phyloP scores from a whole-genome alignment of 192 early-diverging fungal genomes.

The Backusella westeae region DNA sequence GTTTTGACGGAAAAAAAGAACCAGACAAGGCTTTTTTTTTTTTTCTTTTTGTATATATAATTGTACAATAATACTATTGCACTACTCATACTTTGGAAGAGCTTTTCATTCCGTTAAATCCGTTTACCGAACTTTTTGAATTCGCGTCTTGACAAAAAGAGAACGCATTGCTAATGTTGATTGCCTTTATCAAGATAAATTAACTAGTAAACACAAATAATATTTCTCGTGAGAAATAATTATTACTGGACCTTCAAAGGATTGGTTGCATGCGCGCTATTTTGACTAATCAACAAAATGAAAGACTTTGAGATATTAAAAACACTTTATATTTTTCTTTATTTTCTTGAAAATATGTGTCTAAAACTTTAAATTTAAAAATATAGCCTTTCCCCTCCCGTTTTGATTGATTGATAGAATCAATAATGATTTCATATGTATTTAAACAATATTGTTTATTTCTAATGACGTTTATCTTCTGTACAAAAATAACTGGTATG shows the following conservation, averaged over 20 bases:
- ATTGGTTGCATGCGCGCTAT: background rate
- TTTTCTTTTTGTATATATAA: background rate
- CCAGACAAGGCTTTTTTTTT: background rate
- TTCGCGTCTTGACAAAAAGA: background rate
- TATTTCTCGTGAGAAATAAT: background rate
- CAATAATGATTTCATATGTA: constrained; percentile 58
- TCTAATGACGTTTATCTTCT: constrained; percentile 31
- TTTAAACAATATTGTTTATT: constrained; percentile 70
- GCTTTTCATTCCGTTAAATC: background rate
- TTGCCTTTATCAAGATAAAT: background rate
- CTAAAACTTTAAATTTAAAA: constrained; percentile 68
- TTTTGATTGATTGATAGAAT: constrained; percentile 63
- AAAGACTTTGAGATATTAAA: background rate
- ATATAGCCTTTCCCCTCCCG: constrained; percentile 70
- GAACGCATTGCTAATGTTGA: background rate
- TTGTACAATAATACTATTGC: background rate
- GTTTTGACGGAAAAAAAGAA: background rate
- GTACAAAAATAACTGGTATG: constrained; percentile 13
- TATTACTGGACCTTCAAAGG: background rate
- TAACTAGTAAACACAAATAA: background rate
- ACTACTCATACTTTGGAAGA: background rate
- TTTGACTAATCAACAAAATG: background rate
- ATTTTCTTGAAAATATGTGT: constrained; percentile 54
- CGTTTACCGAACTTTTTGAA: background rate
- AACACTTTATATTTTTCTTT: constrained; percentile 17